Percentiles rank a stretch among this genome's conserved stretches.
These are phyloP conservation scores for Jaltomata sinuosa DNA, from an alignment of 257 asterid genomes.

Conservation along the genomic window DNA sequence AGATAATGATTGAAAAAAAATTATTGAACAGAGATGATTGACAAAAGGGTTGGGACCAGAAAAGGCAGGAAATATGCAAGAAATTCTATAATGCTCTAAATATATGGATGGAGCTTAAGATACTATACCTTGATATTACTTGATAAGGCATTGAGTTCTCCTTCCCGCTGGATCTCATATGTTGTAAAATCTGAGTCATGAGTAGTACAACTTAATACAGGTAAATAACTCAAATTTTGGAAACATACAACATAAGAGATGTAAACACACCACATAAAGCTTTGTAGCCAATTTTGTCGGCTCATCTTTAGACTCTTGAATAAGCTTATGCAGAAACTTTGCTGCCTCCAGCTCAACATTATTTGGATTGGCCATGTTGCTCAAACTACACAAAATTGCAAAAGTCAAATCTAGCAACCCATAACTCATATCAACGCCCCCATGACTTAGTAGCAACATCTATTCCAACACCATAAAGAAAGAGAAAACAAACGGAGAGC, in stretches of 20 bases:
- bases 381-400: constrained; percentile 12
- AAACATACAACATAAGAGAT: constrained; percentile 1
- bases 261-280: constrained; percentile 77
- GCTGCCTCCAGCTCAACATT: constrained; percentile 99
- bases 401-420: not conserved
- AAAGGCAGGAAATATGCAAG: not conserved
- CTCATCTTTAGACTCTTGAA: constrained; percentile 96
- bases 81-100: not conserved
- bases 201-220: not conserved
- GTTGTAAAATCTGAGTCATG: constrained; percentile 75
- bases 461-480: not conserved
- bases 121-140: constrained; percentile 81
- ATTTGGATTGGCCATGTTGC: constrained; percentile 62
- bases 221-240: not conserved
- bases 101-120: not conserved
- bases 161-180: constrained; percentile 97
- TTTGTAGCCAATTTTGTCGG: constrained; percentile 94
- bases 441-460: not conserved
- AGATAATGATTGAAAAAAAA: not conserved
- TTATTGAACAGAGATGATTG: not conserved
- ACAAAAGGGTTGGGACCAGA: not conserved
- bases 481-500: constrained; percentile 2
- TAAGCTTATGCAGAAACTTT: constrained; percentile 90
- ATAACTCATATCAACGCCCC: not conserved
- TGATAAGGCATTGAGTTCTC: constrained; percentile 97